Percentiles rank a stretch among this genome's conserved stretches.
Conservation (phyloP, 768 basidiomycete genomes). For the Coprinopsis marcescibilis region DNA sequence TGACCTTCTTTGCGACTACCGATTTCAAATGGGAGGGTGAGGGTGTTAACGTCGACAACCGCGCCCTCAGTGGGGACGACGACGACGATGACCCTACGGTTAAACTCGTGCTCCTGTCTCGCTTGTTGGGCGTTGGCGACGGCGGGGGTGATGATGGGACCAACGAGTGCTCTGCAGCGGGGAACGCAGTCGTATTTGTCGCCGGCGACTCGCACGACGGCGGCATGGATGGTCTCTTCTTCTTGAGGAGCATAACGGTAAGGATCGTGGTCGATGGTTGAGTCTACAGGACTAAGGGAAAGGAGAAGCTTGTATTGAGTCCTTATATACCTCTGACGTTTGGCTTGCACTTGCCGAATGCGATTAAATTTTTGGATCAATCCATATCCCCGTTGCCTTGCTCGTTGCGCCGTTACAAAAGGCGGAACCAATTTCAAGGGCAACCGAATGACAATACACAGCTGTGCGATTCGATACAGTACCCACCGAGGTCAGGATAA, state of each 20-base stretch:
- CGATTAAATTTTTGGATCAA: no score
- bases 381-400: no score
- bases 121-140: conserved; percentile 7
- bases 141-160: conserved; percentile 2
- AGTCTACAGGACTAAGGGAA: neutral
- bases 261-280: neutral
- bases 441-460: no score
- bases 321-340: no score
- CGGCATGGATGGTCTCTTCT: conserved; percentile 3
- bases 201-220: neutral
- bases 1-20: conserved; percentile 25
- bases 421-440: no score
- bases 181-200: conserved; percentile 7
- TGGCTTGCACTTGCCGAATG: no score
- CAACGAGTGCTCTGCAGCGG: conserved; percentile 3
- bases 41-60: conserved; percentile 5
- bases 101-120: neutral
- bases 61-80: neutral
- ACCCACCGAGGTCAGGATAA: neutral
- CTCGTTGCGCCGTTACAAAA: no score
- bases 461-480: neutral
- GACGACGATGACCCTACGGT: conserved; percentile 5
- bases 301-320: neutral
- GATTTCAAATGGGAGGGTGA: conserved; percentile 20
- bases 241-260: conserved; percentile 7